A percentile compares a stretch with the other conserved stretches of the same genome.
These are phyloP conservation scores for Orbilia brochopaga DNA, from an alignment of 2,329 filamentous ascomycete species.

Conservation along the genomic window DNA sequence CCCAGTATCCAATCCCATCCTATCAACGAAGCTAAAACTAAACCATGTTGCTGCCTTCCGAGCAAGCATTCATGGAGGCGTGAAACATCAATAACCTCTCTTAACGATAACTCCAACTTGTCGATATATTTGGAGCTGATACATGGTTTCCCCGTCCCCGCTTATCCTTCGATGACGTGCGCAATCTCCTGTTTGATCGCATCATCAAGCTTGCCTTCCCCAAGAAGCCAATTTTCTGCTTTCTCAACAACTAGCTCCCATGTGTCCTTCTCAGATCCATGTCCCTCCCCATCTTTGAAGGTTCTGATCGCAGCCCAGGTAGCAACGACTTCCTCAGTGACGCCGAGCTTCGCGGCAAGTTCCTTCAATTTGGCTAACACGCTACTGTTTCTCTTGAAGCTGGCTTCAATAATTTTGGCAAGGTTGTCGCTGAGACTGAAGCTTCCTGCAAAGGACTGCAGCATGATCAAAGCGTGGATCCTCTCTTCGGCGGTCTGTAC, in stretches of 20 bases:
- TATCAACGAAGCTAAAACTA: too few species aligned
- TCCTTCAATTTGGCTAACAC: slow-evolving; percentile 32
- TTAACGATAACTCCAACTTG: too few species aligned
- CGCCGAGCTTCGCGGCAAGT: slow-evolving; percentile 27
- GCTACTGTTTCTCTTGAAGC: slow-evolving; percentile 26
- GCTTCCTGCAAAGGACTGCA: slow-evolving; percentile 42
- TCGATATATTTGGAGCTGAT: too few species aligned
- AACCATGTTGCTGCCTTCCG: too few species aligned
- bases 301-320: slow-evolving; percentile 38
- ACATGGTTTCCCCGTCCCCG: too few species aligned
- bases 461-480: slow-evolving; percentile 43
- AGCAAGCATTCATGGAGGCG: too few species aligned
- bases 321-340: slow-evolving; percentile 27
- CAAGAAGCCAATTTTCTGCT: slow-evolving; percentile 39
- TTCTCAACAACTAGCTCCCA: slow-evolving; percentile 51
- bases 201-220: slow-evolving; percentile 31
- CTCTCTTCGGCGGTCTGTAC: slow-evolving; percentile 25
- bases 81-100: too few species aligned
- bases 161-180: slow-evolving; percentile 19
- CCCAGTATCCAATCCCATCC: too few species aligned
- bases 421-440: slow-evolving; percentile 9
- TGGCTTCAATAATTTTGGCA: slow-evolving; percentile 17
- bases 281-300: slow-evolving; percentile 39
- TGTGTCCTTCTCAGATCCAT: slow-evolving; percentile 39
- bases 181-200: slow-evolving; percentile 18